Evolutionary conservation across 1,139 yeast genomes (phyloP), one percentile per base, ranked within the genome.

Genomic region (Kurtzmaniella natalensis): DNA sequence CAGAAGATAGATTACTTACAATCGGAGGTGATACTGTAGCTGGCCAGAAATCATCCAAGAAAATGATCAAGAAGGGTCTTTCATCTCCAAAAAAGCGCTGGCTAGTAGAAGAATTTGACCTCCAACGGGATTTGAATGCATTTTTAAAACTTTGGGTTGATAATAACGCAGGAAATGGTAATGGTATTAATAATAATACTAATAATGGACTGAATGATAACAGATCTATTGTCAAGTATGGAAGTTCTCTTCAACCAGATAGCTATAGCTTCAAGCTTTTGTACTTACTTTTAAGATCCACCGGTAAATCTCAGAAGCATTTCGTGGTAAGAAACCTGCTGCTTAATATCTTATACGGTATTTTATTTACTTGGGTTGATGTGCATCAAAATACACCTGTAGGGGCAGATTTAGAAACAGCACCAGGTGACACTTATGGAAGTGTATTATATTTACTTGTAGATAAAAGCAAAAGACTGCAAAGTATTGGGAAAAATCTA

Each of bases 321-420:
- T 78, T 78, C 50, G 76, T 79, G 33, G 81, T 78, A 16, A 56
- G 82, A 33, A 78, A 78, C 49, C 70, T 81, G 3, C 69, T 78
- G 10, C 59, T 78, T 25, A 76, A 77, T 43, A 66, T 73, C 19
- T 46, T 78, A 15, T 76, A 76, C 44, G 85, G 85, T 4, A 56
- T 76, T 15, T 64, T 76, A n/a, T 57, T 75, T 23, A 76, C 83
- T 1, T 76, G 82, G 81, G 69, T 70, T 5, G 61, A 61, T 34
- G 64, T 55, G 19, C 38, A 44, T 21, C 43, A 43, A 21, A 45
- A 45, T 15, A 41, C 44, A 3, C 45, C 51, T 2, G 32, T 46
- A 32, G 53, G 47, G 3, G 48, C 43, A 14, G 35, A 27, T 10
- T 7, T 21, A 8, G 34, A 33, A 8, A 9, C 26, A 8, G n/a